A percentile compares a stretch with the other conserved stretches of the same genome.
These are phyloP conservation scores for Glycyrrhiza uralensis DNA, from an alignment of 306 rosid species.

Conservation along the genomic window DNA sequence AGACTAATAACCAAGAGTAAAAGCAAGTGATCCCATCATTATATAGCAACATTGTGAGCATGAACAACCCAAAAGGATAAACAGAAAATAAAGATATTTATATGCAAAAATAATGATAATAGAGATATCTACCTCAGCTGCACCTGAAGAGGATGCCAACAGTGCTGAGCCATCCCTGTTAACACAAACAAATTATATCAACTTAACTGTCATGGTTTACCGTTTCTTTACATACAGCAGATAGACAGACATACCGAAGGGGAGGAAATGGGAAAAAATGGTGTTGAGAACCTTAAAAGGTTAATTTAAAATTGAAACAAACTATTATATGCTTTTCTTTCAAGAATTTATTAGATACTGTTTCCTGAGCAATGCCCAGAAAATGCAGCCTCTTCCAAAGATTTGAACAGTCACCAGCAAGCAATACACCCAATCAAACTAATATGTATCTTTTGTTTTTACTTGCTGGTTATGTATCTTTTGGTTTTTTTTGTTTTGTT, in stretches of 20 bases:
- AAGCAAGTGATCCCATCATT: not conserved
- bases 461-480: not conserved
- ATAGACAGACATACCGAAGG: not conserved
- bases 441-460: no score
- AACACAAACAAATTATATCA: not conserved
- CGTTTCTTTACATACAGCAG: not conserved
- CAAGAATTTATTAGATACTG: not conserved
- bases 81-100: no score
- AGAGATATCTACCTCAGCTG: slow-evolving; percentile 20
- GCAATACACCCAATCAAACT: not conserved
- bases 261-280: not conserved
- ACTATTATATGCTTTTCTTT: not conserved
- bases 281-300: not conserved
- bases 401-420: not conserved
- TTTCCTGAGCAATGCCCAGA: not conserved
- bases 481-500: not conserved
- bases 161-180: slow-evolving; percentile 17
- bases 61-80: not conserved
- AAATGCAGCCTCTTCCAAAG: not conserved
- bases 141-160: slow-evolving; percentile 21
- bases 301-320: not conserved
- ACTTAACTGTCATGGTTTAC: not conserved
- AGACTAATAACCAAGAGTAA: not conserved
- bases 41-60: not conserved
- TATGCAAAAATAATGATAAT: no score